phyloP scores from a whole-genome alignment of 805 yeast genomes.

The Sungouiozyma intestinalis region DNA sequence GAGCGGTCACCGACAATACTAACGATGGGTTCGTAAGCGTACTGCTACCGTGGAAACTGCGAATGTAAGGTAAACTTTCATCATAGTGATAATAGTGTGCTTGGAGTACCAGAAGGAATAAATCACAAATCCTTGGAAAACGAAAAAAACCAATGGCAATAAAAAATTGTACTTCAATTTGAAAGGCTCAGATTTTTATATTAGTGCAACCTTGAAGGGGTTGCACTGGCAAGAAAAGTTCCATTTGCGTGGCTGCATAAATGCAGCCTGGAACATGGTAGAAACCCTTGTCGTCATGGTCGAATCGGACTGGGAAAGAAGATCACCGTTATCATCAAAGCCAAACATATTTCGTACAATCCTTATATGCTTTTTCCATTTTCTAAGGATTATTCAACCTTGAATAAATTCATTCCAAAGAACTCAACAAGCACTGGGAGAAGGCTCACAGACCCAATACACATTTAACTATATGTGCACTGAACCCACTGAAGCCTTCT shows the following conservation, averaged over 20 bases:
- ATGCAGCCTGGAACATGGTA: conserved; percentile 22
- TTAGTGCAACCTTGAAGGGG: conserved; percentile 14
- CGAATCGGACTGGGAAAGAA: conserved; percentile 91
- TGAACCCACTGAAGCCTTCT: too few species aligned
- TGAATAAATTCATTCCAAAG: conserved; percentile 1
- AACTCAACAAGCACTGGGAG: too few species aligned
- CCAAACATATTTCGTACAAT: conserved; percentile 11
- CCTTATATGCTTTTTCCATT: conserved; percentile 1
- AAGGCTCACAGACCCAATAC: too few species aligned
- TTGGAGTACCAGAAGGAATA: too few species aligned
- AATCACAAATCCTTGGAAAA: neutral
- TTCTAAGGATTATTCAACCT: conserved; percentile 16
- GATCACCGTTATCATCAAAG: conserved; percentile 46
- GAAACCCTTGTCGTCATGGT: conserved; percentile 81
- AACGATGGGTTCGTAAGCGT: conserved; percentile 72
- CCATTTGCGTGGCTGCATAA: conserved; percentile 13
- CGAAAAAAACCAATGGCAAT: conserved; percentile 1
- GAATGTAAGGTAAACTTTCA: conserved; percentile 70
- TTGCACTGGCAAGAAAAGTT: conserved; percentile 85
- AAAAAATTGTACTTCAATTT: neutral
- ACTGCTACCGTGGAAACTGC: conserved; percentile 94
- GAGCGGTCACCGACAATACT: conserved; percentile 76
- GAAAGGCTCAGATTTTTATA: conserved; percentile 26
- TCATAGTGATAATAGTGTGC: conserved; percentile 42
- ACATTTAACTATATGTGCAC: too few species aligned